Evolutionary conservation across 2,329 filamentous ascomycete species (phyloP), one percentile per base, ranked within the genome.

Genomic region (Cadophora gregata): DNA sequence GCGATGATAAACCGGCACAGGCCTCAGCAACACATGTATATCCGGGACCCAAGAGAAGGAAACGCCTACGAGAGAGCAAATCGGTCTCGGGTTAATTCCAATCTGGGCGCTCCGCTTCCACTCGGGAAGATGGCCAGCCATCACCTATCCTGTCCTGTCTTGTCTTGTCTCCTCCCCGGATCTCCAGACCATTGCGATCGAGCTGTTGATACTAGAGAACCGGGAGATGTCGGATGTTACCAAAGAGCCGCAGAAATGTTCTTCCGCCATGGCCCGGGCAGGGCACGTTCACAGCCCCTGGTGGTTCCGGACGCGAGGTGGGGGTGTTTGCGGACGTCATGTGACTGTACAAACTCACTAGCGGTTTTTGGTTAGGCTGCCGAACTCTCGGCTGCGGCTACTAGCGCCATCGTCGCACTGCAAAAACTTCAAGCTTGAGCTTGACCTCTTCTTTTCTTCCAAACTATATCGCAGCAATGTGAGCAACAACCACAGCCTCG

Each of bases 341-440:
- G 29, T 24, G 48, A n/a, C 8, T 47, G 19, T 25, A 33, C 48
- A 55, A 55, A 36, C 60, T 24, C 12, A 7, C 38, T 61, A 27
- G 16, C 56, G 19, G 4, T n/a, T 33, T 51, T 1, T 1, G 50
- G 60, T 16, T 63, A 55, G 50, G 0, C 24, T 24, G 1, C 9
- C 3, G 3, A 2, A 29, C 7, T 25, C 21, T 60, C 14, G 47
- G 21, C 31, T 59, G 14, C 48, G 24, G 21, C 45, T 24, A 16
- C 59, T 68, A 69, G 67, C 50, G 67, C 63, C 21, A 59, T 47
- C 16, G 27, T 19, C 63, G 47, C 65, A 66, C 62, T 53, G 29
- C 84, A 87, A 70, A 87, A 66, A 68, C 56, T 70, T 73, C 65
- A 31, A 69, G 63, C 67, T 67, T 42, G 53, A 64, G 53, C 62